Evolutionary conservation across 2,329 filamentous ascomycete genomes (phyloP), one percentile per base, ranked within the genome.

Genomic region (Chalaropsis ovoidea): DNA sequence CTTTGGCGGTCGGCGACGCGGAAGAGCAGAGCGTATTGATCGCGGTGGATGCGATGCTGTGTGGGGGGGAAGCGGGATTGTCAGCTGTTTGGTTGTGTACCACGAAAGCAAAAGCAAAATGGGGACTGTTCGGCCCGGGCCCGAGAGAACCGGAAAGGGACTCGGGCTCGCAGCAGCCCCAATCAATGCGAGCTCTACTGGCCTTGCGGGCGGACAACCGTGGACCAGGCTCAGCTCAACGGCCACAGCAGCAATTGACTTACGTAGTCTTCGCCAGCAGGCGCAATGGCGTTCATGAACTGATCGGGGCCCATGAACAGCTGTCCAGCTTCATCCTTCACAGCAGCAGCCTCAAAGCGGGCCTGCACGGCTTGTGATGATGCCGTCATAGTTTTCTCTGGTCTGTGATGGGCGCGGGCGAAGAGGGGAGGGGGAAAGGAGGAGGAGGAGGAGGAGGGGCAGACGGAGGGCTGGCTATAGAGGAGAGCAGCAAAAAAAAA

Each of bases 1-100:
- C 80, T 82, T 70, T 84, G 84, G 71, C 89, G 85, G 76, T 99
- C 94, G 71, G 94, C 94, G 67, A 99, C 88, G 69, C 82, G 81
- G 77, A 99, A 99, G 61, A 99, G 88, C 72, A 99, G 88, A 63
- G 87, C 86, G 77, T 96, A 99, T 76, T 97, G 94, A 71, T 95
- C 89, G 71, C 93, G 87, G 78, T 91, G 90, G 80, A 99, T 97
- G 77, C 99, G 99, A 81, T 96, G 92, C 93, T 97, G 35, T 5
- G 35, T 73, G 70, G 52, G 56, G 41, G 54, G 47, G 42, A 8
- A 17, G 22, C 24, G 35, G 8, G 58, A 58, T 58, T 35, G 24
- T 56, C 27, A 31, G 52, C 17, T 58, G 24, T 39, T n/a, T 17
- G 22, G 22, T n/a, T 27, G 52, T 7, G 7, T n/a, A n/a, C n/a